A percentile compares a stretch with the other conserved stretches of the same genome.
These are phyloP conservation scores for Suhomyces pyralidae DNA, from an alignment of 805 yeast genomes.

Conservation along the genomic window DNA sequence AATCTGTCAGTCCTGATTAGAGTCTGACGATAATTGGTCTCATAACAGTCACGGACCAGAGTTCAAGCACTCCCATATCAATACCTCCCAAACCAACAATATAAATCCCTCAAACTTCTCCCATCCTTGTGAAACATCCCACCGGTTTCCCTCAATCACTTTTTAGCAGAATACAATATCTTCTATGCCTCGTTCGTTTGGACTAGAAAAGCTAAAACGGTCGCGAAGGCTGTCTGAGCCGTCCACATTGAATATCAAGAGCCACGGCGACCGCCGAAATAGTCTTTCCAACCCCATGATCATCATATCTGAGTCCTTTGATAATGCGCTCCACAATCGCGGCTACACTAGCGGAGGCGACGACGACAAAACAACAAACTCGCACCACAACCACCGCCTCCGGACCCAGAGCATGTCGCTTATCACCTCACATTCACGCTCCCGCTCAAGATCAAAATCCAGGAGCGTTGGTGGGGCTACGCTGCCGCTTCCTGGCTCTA, in stretches of 20 bases:
- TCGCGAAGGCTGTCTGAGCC: constrained; percentile 27
- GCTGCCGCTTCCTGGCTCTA: constrained; percentile 1
- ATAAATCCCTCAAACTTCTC: too few species aligned
- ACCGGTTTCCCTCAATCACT: too few species aligned
- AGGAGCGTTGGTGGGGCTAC: background rate
- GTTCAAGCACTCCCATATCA: too few species aligned
- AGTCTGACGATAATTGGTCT: background rate
- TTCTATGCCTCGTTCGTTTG: constrained; percentile 7
- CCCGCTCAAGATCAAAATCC: constrained; percentile 10
- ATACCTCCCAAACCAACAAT: too few species aligned
- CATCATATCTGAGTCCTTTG: constrained; percentile 15
- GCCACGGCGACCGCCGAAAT: constrained; percentile 16
- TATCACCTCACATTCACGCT: constrained; percentile 5
- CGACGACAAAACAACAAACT: background rate
- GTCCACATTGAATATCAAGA: constrained; percentile 18
- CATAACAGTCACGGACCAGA: too few species aligned
- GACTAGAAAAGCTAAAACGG: constrained; percentile 25
- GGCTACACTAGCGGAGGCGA: background rate
- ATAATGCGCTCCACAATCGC: background rate
- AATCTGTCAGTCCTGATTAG: background rate
- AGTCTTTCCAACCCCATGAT: constrained; percentile 22
- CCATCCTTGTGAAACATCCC: too few species aligned
- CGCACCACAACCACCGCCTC: background rate
- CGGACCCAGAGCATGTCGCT: constrained; percentile 9
- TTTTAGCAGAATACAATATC: background rate